Evolutionary conservation across 2,329 filamentous ascomycete genomes (phyloP).

Genomic region (Neocucurbitaria cava): DNA sequence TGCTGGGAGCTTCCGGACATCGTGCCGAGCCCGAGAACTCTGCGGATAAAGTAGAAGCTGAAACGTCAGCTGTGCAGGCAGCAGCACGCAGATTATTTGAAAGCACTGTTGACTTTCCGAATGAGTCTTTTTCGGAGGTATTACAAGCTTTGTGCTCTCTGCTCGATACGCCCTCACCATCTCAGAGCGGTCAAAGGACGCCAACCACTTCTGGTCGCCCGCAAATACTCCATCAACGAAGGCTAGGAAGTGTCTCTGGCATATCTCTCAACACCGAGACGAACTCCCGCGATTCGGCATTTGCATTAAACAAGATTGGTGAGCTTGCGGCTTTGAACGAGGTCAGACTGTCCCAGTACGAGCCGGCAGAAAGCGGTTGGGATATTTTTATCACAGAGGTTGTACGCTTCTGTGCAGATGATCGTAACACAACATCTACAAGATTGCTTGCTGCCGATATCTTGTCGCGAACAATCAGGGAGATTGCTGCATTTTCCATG

Average conservation of each 20-base stretch:
- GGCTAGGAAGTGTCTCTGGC: conserved; percentile 54
- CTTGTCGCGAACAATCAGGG: conserved; percentile 55
- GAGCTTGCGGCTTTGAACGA: conserved; percentile 55
- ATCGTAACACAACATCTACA: conserved; percentile 50
- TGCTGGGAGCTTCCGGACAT: conserved; percentile 16
- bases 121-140: conserved; percentile 79
- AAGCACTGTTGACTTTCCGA: conserved; percentile 89
- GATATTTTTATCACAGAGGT: conserved; percentile 65
- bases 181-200: conserved; percentile 32
- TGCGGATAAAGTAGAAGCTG: conserved; percentile 65
- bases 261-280: conserved; percentile 49
- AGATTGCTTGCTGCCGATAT: conserved; percentile 59
- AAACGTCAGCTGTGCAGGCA: conserved; percentile 87
- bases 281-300: conserved; percentile 54
- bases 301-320: conserved; percentile 57
- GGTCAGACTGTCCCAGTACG: conserved; percentile 70
- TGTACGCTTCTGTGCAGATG: conserved; percentile 54
- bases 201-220: conserved; percentile 30
- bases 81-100: conserved; percentile 88
- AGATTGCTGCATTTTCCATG: conserved; percentile 60
- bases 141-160: conserved; percentile 77
- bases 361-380: conserved; percentile 79
- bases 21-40: conserved; percentile 32
- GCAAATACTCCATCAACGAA: conserved; percentile 45
- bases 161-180: conserved; percentile 53